Evolutionary conservation across 1,284 basidiomycete genomes (phyloP), one percentile per base, ranked within the genome.

Genomic region (Xanthoconium separans): DNA sequence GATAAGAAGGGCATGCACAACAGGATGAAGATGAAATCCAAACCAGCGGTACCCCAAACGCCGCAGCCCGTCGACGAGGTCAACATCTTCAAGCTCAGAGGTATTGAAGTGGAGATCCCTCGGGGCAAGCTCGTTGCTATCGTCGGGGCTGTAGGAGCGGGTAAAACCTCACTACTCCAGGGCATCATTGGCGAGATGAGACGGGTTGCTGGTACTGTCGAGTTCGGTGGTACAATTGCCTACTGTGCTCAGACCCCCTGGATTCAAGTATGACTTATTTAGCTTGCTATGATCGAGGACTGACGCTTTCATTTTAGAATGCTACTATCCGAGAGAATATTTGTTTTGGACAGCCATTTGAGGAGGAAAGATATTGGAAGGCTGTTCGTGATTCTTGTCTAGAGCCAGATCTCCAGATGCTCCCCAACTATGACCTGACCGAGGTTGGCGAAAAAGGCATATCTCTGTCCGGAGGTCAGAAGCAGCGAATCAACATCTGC

Each of bases 391-490:
- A 84, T 58, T 76, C 85, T 0, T 86, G 81, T 59, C 75, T 90
- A 31, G 83, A 84, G 56, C 73, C 80, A 11, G 87, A 89, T 66
- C 69, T 89, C 33, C 81, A 81, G 45, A 75, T 87, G 56, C 75
- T 89, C 16, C 82, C 85, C 2, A 75, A 82, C 51, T 85, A 87
- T 4, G 87, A 97, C 65, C 66, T 88, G 58, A 96, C 94, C 0
- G 91, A 94, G 69, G 94, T 96, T 47, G 93, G 93, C n/a, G 93
- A 95, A 72, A 91, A 87, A 77, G 87, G 88, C n/a, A 89, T 93
- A 49, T 87, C 85, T 15, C 79, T 93, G 10, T 90, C 86, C 40
- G 91, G 93, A 9, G 91, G 91, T 3, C 89, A 92, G 69, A 88
- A 88, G 62, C 87, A 90, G 64, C 81, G 89, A 16, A 62, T 86